Percentiles rank a stretch among this genome's conserved stretches.
These are phyloP conservation scores for Colletotrichum magnum DNA, from an alignment of 2,329 filamentous ascomycete species.

Conservation along the genomic window DNA sequence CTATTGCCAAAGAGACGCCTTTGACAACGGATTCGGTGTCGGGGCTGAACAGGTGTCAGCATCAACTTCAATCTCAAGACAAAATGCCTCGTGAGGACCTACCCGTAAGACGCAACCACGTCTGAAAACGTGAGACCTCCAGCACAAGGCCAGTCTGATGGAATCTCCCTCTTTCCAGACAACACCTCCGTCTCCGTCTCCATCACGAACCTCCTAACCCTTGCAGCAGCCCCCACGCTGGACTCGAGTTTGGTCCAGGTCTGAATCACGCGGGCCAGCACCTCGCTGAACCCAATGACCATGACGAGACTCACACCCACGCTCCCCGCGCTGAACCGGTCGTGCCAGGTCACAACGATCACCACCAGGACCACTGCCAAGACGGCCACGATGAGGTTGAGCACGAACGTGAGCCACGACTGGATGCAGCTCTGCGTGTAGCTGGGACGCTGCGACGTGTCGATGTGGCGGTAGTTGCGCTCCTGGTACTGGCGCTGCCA, in stretches of 20 bases:
- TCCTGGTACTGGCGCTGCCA: conserved; percentile 23
- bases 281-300: conserved; percentile 33
- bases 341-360: conserved; percentile 42
- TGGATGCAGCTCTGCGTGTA: conserved; percentile 26
- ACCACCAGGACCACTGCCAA: conserved; percentile 18
- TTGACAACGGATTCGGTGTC: conserved; percentile 13
- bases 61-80: neutral
- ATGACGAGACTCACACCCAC: conserved; percentile 43
- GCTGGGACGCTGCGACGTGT: neutral
- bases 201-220: conserved; percentile 8
- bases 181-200: conserved; percentile 10
- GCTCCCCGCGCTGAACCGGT: conserved; percentile 46
- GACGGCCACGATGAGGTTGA: conserved; percentile 14
- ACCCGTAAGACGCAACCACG: conserved; percentile 27
- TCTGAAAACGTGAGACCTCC: conserved; percentile 9
- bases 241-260: conserved; percentile 44
- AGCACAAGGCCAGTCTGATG: neutral
- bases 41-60: neutral
- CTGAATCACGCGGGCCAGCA: conserved; percentile 8
- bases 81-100: neutral
- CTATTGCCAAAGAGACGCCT: neutral
- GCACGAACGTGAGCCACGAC: conserved; percentile 14
- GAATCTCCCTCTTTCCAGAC: neutral
- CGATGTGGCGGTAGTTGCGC: neutral
- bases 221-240: conserved; percentile 23